A percentile compares a stretch with the other conserved stretches of the same genome.
These are phyloP conservation scores for Datisca glomerata DNA, from an alignment of 306 rosid genomes.

Conservation along the genomic window DNA sequence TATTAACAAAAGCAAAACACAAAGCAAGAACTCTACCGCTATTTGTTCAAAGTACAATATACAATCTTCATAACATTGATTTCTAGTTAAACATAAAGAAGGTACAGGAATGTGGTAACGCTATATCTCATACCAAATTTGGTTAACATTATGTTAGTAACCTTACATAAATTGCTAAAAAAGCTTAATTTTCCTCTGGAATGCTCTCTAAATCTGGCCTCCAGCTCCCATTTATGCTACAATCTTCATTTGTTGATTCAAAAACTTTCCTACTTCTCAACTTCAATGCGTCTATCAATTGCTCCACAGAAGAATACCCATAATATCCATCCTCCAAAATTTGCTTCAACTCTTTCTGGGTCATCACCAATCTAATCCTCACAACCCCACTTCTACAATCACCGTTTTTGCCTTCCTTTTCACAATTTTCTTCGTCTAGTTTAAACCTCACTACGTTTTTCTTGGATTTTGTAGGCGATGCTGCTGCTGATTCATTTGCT, in stretches of 20 bases:
- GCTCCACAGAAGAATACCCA: constrained; percentile 26
- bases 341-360: constrained; percentile 52
- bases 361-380: constrained; percentile 75
- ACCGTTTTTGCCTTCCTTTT: constrained; percentile 16
- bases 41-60: too few species aligned
- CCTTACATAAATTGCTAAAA: too few species aligned
- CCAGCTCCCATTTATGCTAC: constrained; percentile 21
- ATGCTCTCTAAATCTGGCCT: constrained; percentile 53
- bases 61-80: too few species aligned
- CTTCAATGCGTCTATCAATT: constrained; percentile 42
- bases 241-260: constrained; percentile 10
- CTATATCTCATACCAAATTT: too few species aligned
- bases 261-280: constrained; percentile 33
- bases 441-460: constrained; percentile 13
- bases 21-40: too few species aligned
- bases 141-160: too few species aligned
- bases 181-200: constrained; percentile 48
- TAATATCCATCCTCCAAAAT: constrained; percentile 28
- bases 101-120: too few species aligned
- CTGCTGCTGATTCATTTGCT: not conserved
- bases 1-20: too few species aligned
- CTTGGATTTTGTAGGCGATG: constrained; percentile 10
- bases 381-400: constrained; percentile 30
- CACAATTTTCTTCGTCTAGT: constrained; percentile 14
- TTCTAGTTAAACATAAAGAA: too few species aligned